Evolutionary conservation across 2,329 filamentous ascomycete species (phyloP).

Genomic region (Massarina eburnea): DNA sequence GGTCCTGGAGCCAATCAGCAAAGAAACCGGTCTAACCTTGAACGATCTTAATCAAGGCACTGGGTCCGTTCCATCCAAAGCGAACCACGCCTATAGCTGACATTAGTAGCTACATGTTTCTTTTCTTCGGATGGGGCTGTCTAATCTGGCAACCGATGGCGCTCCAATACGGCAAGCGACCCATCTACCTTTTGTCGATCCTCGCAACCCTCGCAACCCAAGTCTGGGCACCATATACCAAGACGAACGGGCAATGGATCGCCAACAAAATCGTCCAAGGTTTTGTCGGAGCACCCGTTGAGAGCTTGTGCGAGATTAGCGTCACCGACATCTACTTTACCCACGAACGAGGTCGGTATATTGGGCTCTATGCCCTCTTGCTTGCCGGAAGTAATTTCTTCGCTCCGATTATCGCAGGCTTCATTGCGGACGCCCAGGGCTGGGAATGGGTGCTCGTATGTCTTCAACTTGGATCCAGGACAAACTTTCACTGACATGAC

Average conservation of each 20-base stretch:
- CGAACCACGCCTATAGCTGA: neutral
- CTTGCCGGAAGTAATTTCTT: conserved; percentile 41
- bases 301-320: conserved; percentile 52
- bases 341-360: conserved; percentile 35
- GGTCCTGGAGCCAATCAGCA: conserved; percentile 51
- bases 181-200: conserved; percentile 50
- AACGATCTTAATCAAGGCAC: conserved; percentile 52
- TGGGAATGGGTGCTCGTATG: conserved; percentile 38
- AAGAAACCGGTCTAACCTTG: conserved; percentile 51
- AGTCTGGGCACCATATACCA: conserved; percentile 41
- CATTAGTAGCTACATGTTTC: conserved; percentile 48
- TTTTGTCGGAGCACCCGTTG: conserved; percentile 52
- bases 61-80: conserved; percentile 28
- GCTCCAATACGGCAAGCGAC: conserved; percentile 54
- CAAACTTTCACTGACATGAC: neutral
- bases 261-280: conserved; percentile 52
- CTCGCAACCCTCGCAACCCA: conserved; percentile 43
- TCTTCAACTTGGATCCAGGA: neutral
- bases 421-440: conserved; percentile 39
- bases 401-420: conserved; percentile 40
- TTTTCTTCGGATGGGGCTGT: conserved; percentile 55
- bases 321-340: conserved; percentile 47
- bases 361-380: conserved; percentile 36
- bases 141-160: conserved; percentile 58
- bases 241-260: conserved; percentile 50